Conservation (phyloP, 2,329 filamentous ascomycete species). For the Xylaria sp. region DNA sequence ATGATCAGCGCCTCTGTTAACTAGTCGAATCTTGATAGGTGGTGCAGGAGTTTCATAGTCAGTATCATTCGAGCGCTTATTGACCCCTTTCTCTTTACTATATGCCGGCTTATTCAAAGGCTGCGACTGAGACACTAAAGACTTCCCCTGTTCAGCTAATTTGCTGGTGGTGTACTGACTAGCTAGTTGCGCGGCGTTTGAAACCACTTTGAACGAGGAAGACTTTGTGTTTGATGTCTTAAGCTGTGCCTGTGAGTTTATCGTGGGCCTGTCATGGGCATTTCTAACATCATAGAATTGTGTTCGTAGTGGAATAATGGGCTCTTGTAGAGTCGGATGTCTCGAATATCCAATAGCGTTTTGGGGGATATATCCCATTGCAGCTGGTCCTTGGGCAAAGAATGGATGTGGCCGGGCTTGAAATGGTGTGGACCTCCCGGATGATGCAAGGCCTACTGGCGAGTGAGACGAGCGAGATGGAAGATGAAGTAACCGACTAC, state of each 20-base stretch:
- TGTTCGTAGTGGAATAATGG: conserved; percentile 26
- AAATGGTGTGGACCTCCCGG: background rate
- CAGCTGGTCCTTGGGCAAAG: conserved; percentile 19
- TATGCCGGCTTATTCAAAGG: background rate
- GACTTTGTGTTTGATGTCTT: background rate
- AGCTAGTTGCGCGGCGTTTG: background rate
- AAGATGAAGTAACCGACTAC: conserved; percentile 14
- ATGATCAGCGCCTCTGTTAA: background rate
- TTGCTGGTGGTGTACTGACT: background rate
- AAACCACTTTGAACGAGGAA: background rate
- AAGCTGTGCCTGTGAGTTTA: background rate
- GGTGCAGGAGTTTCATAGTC: background rate
- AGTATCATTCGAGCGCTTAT: background rate
- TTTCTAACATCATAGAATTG: background rate
- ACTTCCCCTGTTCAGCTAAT: background rate
- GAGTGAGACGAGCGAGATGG: conserved; percentile 13
- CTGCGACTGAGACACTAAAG: background rate
- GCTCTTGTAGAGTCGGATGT: conserved; percentile 3
- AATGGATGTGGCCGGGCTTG: conserved; percentile 19
- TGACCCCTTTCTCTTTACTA: background rate
- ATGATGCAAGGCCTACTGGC: background rate
- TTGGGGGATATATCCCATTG: conserved; percentile 26
- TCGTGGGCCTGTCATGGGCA: background rate
- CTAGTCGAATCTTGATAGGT: conserved; percentile 6
- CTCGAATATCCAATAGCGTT: conserved; percentile 6